These are phyloP conservation scores for Lodderomyces jiufengensis DNA, from an alignment of 1,139 yeast species.

Conservation along the genomic window DNA sequence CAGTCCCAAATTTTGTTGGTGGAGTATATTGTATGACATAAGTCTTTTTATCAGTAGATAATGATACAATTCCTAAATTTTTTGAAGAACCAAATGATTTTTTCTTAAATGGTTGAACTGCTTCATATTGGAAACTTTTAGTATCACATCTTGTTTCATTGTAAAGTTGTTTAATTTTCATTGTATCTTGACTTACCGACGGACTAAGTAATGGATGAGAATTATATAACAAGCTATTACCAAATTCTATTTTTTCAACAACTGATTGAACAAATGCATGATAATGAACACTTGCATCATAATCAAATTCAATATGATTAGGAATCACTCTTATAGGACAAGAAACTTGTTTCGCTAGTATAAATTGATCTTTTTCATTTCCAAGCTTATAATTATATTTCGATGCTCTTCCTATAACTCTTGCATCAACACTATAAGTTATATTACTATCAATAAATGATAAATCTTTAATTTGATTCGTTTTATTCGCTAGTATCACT, in stretches of 20 bases:
- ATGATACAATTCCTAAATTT: constrained; percentile 32
- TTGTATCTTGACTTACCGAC: constrained; percentile 11
- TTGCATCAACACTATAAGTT: constrained; percentile 38
- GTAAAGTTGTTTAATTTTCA: constrained; percentile 36
- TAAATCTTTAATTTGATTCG: constrained; percentile 27
- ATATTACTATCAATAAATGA: constrained; percentile 38
- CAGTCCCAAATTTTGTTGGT: constrained; percentile 23
- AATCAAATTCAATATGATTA: constrained; percentile 21
- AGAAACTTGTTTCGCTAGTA: constrained; percentile 34
- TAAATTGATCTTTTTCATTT: constrained; percentile 29
- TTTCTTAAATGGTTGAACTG: constrained; percentile 32
- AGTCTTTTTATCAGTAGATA: constrained; percentile 34
- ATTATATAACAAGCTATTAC: constrained; percentile 19
- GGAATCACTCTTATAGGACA: constrained; percentile 40
- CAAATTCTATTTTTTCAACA: constrained; percentile 28
- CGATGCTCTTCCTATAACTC: constrained; percentile 42
- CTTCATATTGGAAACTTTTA: constrained; percentile 24
- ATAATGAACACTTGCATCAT: constrained; percentile 29
- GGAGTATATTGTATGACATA: constrained; percentile 32
- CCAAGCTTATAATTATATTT: constrained; percentile 23
- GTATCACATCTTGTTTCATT: constrained; percentile 9
- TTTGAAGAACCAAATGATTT: constrained; percentile 34
- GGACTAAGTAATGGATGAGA: constrained; percentile 10
- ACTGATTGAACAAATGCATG: constrained; percentile 36
- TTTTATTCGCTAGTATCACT: constrained; percentile 21